Evolutionary conservation across 345 rosid genomes (phyloP), one percentile per base, ranked within the genome.

Genomic region (Rhizophora mangle): DNA sequence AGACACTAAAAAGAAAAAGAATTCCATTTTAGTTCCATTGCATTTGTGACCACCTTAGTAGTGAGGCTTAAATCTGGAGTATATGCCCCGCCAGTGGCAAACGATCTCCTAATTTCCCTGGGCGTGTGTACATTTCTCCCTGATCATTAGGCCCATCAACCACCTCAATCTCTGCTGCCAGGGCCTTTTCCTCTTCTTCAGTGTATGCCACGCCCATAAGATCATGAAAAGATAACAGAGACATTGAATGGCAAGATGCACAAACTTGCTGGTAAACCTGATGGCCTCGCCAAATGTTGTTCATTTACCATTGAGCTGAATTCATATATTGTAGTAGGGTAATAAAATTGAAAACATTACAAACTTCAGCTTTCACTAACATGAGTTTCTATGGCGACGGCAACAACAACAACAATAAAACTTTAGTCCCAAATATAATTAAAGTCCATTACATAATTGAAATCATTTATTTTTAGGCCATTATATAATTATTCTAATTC

Each of bases 21-120:
- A 71, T 46, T 49, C 21, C 73, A 71, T 64, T 3, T 34, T 22
- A 56, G 34, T 9, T 6, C 62, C 53, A 67, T 73, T 31, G 65
- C 9, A 62, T 37, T 37, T 37, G 68, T 63, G 63, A 77, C 84
- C 76, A 95, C 98, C 86, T 92, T 92, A 27, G 99, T 95, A 66
- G 92, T 85, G 69, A 95, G 96, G 87, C 98, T 95, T 49, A 95
- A 80, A 88, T 92, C 99, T 67, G 98, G 98, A 72, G 99, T 98
- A 84, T 95, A 92, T 5, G 98, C 99, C 75, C 99, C 99, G 72
- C 98, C 99, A 88, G 92, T 95, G 43, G 99, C 99, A 83, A 90
- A 43, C 96, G 97, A 83, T 92, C 98, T 58, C 98, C 89, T 74
- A 95, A 96, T 82, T 92, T 92, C 69, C 99, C 97, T 66, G 99